Evolutionary conservation across 2,329 filamentous ascomycete genomes (phyloP).

Genomic region (Cytospora paraplurivora): DNA sequence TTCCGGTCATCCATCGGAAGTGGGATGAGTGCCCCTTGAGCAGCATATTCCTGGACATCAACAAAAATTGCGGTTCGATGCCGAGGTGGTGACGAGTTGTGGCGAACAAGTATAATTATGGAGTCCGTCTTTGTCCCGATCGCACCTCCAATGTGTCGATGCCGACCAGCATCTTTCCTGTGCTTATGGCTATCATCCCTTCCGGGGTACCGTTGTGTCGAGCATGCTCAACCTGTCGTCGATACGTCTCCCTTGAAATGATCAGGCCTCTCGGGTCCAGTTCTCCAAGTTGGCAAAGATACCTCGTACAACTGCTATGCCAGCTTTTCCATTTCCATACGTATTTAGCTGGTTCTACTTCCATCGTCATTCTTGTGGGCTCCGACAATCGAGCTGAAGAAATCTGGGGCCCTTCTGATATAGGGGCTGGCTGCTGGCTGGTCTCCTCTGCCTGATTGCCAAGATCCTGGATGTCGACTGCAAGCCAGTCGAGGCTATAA

Average conservation of each 20-base stretch:
- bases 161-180: background rate
- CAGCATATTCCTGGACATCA: too few relatives aligned
- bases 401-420: too few relatives aligned
- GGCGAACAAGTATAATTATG: too few relatives aligned
- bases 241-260: background rate
- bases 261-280: background rate
- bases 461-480: too few relatives aligned
- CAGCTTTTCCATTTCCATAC: background rate
- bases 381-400: too few relatives aligned
- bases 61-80: too few relatives aligned
- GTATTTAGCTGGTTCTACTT: too few relatives aligned
- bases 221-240: background rate
- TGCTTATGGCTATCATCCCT: background rate
- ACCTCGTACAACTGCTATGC: background rate
- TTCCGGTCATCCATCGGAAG: too few relatives aligned
- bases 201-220: background rate
- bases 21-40: background rate
- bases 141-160: slow-evolving; percentile 2
- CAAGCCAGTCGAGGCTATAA: too few relatives aligned
- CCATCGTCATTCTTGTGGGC: too few relatives aligned
- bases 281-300: background rate
- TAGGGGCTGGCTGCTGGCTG: too few relatives aligned
- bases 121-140: background rate
- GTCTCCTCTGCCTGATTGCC: too few relatives aligned
- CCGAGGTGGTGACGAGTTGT: background rate